Conservation (phyloP, 768 basidiomycete species). For the Hericium erinaceus region DNA sequence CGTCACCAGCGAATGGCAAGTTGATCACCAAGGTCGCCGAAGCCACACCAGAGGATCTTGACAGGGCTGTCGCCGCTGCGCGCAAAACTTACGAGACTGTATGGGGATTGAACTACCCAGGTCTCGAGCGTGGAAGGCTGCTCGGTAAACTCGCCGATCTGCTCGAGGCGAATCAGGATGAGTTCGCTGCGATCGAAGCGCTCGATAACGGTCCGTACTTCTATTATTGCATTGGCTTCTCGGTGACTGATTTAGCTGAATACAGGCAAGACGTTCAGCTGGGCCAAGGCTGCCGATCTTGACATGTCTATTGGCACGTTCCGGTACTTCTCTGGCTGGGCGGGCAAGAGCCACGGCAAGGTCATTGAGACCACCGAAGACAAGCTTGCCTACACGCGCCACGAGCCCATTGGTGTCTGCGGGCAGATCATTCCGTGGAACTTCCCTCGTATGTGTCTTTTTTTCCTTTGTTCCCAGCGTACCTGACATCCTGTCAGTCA, state of each 20-base stretch:
- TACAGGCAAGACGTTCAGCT: conserved; percentile 38
- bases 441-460: conserved; percentile 32
- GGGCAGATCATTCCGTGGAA: conserved; percentile 65
- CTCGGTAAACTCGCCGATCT: conserved; percentile 56
- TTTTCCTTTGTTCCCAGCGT: not conserved
- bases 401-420: conserved; percentile 52
- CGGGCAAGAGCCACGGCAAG: conserved; percentile 76
- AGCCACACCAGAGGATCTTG: conserved; percentile 63
- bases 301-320: conserved; percentile 37
- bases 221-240: not conserved
- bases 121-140: conserved; percentile 42
- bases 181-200: conserved; percentile 65
- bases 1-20: conserved; percentile 38
- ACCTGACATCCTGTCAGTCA: conserved; percentile 19
- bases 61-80: conserved; percentile 63
- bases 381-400: conserved; percentile 50
- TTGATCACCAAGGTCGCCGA: conserved; percentile 47
- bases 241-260: not conserved
- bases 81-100: conserved; percentile 49
- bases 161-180: conserved; percentile 52
- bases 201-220: conserved; percentile 40
- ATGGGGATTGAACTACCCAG: conserved; percentile 64
- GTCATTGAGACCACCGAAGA: conserved; percentile 50
- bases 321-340: conserved; percentile 84
- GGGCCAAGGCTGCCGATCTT: conserved; percentile 43